Percentiles rank a stretch among this genome's conserved stretches.
Conservation (phyloP, 208 protist species). For the Crithidia expoeki region DNA sequence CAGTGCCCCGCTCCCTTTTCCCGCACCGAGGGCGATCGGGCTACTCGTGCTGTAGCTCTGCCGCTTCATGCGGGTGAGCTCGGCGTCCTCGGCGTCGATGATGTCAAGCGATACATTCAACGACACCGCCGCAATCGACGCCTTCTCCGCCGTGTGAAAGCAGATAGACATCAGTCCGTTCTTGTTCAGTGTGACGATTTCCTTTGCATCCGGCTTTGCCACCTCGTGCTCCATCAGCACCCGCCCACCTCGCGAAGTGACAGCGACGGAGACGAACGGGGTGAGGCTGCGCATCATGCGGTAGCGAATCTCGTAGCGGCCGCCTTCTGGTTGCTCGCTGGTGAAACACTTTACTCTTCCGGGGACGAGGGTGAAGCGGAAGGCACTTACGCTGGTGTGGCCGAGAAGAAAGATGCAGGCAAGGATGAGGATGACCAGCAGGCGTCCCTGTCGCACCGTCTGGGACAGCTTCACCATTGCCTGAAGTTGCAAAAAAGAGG, state of each 20-base stretch:
- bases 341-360: conserved; percentile 78
- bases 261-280: conserved; percentile 65
- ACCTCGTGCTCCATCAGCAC: conserved; percentile 65
- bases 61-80: conserved; percentile 70
- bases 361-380: conserved; percentile 66
- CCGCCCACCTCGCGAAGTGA: conserved; percentile 49
- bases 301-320: conserved; percentile 76
- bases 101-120: conserved; percentile 66
- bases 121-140: conserved; percentile 43
- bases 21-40: conserved; percentile 55
- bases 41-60: conserved; percentile 70
- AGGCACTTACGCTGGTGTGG: conserved; percentile 27
- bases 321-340: conserved; percentile 44
- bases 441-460: neutral
- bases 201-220: conserved; percentile 48
- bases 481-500: neutral
- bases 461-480: neutral
- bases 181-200: conserved; percentile 48
- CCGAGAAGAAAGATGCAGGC: conserved; percentile 22
- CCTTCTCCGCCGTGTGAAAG: conserved; percentile 61
- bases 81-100: conserved; percentile 71
- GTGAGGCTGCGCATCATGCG: conserved; percentile 67
- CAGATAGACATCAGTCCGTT: conserved; percentile 62
- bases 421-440: conserved; percentile 5
- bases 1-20: conserved; percentile 58